Evolutionary conservation across 768 basidiomycete genomes (phyloP).

Genomic region (Kwoniella dendrophila): DNA sequence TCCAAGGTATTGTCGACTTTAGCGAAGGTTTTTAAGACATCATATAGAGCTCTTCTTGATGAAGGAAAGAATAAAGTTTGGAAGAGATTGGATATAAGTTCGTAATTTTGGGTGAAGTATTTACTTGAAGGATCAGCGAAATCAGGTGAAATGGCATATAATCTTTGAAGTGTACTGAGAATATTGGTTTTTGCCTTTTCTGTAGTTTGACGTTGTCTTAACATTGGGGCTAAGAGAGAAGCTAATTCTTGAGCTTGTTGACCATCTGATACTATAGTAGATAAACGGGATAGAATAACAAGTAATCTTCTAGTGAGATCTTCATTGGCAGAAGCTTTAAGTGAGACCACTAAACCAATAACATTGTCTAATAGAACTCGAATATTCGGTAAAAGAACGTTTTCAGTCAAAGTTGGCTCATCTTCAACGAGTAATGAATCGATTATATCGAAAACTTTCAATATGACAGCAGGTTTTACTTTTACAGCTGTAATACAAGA

Average conservation of each 20-base stretch:
- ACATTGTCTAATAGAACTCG: constrained; percentile 69
- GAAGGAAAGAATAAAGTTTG: constrained; percentile 71
- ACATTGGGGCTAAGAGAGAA: constrained; percentile 71
- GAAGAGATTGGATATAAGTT: constrained; percentile 73
- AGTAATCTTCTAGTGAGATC: constrained; percentile 79
- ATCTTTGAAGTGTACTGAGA: constrained; percentile 68
- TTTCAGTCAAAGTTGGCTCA: constrained; percentile 64
- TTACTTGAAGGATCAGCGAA: constrained; percentile 43
- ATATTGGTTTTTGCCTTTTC: constrained; percentile 86
- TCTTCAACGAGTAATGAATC: constrained; percentile 65
- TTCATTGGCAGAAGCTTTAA: constrained; percentile 59
- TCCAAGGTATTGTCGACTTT: constrained; percentile 60
- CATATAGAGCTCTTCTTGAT: constrained; percentile 70
- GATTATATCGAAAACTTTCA: constrained; percentile 79
- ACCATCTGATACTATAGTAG: constrained; percentile 70
- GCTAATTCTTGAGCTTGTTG: constrained; percentile 74
- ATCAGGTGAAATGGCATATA: constrained; percentile 64
- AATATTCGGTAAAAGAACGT: constrained; percentile 67
- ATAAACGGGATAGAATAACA: constrained; percentile 73
- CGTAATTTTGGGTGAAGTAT: constrained; percentile 48
- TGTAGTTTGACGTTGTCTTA: constrained; percentile 75
- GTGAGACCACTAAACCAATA: constrained; percentile 67
- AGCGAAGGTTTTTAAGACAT: constrained; percentile 65
- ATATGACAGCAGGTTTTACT: constrained; percentile 82
- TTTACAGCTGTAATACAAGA: constrained; percentile 77